Conservation (phyloP, 225 moss, liverwort and hornwort genomes). For the Lunularia cruciata region DNA sequence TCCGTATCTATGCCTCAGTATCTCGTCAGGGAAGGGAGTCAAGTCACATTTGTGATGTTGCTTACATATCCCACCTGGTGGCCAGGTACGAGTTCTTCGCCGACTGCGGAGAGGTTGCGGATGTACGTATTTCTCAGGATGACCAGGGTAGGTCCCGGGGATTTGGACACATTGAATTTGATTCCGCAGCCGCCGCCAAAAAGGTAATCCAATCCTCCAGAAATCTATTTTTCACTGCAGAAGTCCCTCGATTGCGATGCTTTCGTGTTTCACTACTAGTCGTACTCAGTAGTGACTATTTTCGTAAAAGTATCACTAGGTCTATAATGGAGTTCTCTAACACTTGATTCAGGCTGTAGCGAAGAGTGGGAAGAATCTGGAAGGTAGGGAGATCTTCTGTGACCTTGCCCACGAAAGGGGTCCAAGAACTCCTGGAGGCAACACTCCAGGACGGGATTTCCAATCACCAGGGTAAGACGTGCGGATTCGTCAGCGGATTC, state of each 20-base stretch:
- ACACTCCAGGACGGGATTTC: conserved; percentile 51
- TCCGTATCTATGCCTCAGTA: too few species aligned
- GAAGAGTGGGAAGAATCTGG: conserved; percentile 57
- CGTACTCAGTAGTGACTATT: too few species aligned
- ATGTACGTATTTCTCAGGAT: conserved; percentile 64
- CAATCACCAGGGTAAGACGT: conserved; percentile 35
- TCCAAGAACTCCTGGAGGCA: conserved; percentile 51
- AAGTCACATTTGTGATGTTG: too few species aligned
- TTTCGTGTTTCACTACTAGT: too few species aligned
- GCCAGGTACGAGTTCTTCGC: conserved; percentile 72
- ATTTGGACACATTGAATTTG: conserved; percentile 81
- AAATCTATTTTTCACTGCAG: too few species aligned
- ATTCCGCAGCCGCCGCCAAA: conserved; percentile 46
- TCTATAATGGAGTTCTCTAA: neutral
- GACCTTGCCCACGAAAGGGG: conserved; percentile 77
- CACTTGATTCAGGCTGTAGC: conserved; percentile 38
- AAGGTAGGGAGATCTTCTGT: conserved; percentile 69
- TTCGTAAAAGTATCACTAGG: neutral
- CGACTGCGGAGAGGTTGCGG: conserved; percentile 53
- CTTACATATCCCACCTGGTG: neutral
- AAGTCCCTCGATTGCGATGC: too few species aligned
- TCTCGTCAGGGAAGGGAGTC: too few species aligned
- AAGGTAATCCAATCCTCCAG: conserved; percentile 31
- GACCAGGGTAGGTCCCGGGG: conserved; percentile 81
- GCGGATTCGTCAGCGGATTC: neutral